Evolutionary conservation across 2,329 filamentous ascomycete genomes (phyloP), one percentile per base, ranked within the genome.

Genomic region (Ophiostoma montium): DNA sequence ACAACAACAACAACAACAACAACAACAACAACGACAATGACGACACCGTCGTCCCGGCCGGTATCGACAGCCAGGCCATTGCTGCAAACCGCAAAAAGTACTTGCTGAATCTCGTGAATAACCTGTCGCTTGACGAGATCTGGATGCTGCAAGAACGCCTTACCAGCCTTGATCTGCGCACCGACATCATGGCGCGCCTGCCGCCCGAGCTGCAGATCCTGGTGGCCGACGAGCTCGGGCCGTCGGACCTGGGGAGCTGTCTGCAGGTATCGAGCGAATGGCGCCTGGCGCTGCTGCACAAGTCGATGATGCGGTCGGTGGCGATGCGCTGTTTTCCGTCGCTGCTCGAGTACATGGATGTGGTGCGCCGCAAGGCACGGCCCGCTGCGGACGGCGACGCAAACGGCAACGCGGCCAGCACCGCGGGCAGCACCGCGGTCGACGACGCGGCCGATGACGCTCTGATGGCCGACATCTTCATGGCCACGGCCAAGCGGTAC

Each of bases 181-280:
- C 50, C 16, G 55, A 57, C 35, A 31, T 57, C 12, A 45, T 54
- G 23, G 43, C 27, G 6, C 50, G 50, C 0, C 48, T 58, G 33
- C 55, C 57, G 11, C 27, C 46, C 3, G 56, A 58, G 50, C 52
- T 58, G 43, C 53, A 50, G 48, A 35, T 57, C 12, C 41, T 50
- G 5, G 46, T 57, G 5, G 44, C 50, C 11, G 19, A 49, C 31
- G 43, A 35, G 3, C 50, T 58, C 15, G 51, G 49, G 4, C 48
- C 50, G 6, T 42, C 33, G 3, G 54, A 57, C 31, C 18, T 58
- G 13, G 53, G 54, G 21, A 21, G 32, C 43, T 55, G 52, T 18
- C 23, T 57, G 4, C 16, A 54, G 12, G 57, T 58, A 13, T 57
- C 54, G 8, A 31, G 31, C 11, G 15, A 11, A 3, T 58, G 57